phyloP scores from a whole-genome alignment of 1,139 yeast genomes.

The Nadsonia commutata region DNA sequence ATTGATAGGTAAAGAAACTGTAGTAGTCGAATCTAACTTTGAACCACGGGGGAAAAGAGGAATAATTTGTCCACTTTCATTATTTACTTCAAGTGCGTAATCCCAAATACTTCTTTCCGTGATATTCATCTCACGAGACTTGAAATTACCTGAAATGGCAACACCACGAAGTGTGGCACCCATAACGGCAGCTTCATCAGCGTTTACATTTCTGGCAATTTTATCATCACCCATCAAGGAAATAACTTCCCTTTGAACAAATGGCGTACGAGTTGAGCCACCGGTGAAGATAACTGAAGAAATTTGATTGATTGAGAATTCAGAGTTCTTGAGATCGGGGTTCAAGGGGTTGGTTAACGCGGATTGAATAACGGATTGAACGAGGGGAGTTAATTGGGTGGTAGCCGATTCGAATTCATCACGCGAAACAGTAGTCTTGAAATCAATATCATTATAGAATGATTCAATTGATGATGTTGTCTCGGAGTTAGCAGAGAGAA shows the following conservation, averaged over 20 bases:
- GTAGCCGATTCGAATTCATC: slow-evolving; percentile 59
- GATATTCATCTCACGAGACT: slow-evolving; percentile 45
- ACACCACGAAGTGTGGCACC: slow-evolving; percentile 83
- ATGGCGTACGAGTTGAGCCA: slow-evolving; percentile 85
- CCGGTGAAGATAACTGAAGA: slow-evolving; percentile 72
- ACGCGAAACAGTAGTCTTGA: slow-evolving; percentile 50
- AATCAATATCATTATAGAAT: slow-evolving; percentile 52
- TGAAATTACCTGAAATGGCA: slow-evolving; percentile 42
- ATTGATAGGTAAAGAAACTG: slow-evolving; percentile 8
- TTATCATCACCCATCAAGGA: slow-evolving; percentile 35
- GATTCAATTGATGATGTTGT: slow-evolving; percentile 55
- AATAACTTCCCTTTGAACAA: slow-evolving; percentile 44
- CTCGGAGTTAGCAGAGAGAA: slow-evolving; percentile 77
- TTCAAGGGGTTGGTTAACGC: slow-evolving; percentile 28
- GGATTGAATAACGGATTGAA: slow-evolving; percentile 40
- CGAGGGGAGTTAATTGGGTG: slow-evolving; percentile 29
- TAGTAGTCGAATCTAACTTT: slow-evolving; percentile 13
- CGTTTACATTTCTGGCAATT: slow-evolving; percentile 79
- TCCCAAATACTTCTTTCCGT: slow-evolving; percentile 37
- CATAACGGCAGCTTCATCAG: slow-evolving; percentile 88
- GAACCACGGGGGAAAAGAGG: slow-evolving; percentile 21
- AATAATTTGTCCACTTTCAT: slow-evolving; percentile 5
- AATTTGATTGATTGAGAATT: slow-evolving; percentile 26
- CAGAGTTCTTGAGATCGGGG: slow-evolving; percentile 19
- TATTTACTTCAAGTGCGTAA: slow-evolving; percentile 20